Percentiles rank a stretch among this genome's conserved stretches.
Evolutionary conservation across 306 rosid genomes (phyloP).

Genomic region (Carpinus viminea): DNA sequence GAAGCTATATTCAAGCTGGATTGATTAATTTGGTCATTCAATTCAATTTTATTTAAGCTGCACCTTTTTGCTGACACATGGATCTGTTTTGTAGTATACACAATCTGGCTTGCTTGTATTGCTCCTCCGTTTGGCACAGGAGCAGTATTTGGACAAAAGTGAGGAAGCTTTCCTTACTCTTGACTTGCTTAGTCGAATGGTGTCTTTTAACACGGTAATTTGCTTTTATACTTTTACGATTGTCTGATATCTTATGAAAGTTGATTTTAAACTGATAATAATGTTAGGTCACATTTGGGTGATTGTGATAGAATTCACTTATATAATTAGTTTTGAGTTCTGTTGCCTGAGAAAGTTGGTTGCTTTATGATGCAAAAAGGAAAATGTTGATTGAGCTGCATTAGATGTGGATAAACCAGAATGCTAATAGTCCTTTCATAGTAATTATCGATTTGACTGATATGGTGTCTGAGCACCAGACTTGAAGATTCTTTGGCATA

Average conservation of each 20-base stretch:
- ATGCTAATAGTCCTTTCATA: slow-evolving; percentile 13
- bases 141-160: slow-evolving; percentile 49
- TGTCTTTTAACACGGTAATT: slow-evolving; percentile 74
- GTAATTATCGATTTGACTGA: not conserved
- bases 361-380: not conserved
- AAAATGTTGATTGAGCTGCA: not conserved
- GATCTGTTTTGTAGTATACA: slow-evolving; percentile 51
- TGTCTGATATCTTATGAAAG: slow-evolving; percentile 21
- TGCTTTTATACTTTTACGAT: slow-evolving; percentile 23
- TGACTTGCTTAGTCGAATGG: slow-evolving; percentile 82
- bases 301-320: not conserved
- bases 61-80: slow-evolving; percentile 20
- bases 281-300: not conserved
- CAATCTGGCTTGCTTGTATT: slow-evolving; percentile 73
- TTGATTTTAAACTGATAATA: not conserved
- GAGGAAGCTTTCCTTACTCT: slow-evolving; percentile 68
- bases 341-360: not conserved
- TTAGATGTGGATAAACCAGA: slow-evolving; percentile 3
- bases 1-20: not conserved
- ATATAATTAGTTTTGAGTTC: slow-evolving; percentile 1
- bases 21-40: not conserved
- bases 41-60: not conserved
- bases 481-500: not conserved
- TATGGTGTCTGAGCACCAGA: not conserved
- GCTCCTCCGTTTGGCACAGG: slow-evolving; percentile 81